Evolutionary conservation across 257 asterid genomes (phyloP).

Genomic region (Nicotiana undulata): DNA sequence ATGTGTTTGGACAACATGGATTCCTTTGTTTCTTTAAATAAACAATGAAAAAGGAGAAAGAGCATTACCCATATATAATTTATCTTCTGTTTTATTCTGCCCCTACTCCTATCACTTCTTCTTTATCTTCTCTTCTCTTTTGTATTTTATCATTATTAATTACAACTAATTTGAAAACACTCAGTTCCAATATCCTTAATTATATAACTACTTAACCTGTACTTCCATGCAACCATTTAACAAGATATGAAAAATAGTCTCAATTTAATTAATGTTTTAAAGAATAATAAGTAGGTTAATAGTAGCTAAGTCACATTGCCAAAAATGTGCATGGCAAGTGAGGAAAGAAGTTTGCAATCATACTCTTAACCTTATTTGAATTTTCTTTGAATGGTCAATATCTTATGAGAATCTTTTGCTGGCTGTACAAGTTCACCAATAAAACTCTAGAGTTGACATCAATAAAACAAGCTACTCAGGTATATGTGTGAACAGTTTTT

Average conservation of each 20-base stretch:
- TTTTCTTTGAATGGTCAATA: constrained; percentile 67
- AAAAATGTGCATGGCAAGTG: constrained; percentile 54
- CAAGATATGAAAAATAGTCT: not conserved
- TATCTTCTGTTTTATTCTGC: not conserved
- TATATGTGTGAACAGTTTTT: not conserved
- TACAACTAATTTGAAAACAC: not conserved
- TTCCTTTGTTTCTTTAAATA: constrained; percentile 33
- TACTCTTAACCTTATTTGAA: constrained; percentile 44
- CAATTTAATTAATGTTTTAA: not conserved
- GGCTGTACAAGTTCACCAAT: constrained; percentile 36
- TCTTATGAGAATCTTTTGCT: constrained; percentile 68
- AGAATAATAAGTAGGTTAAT: not conserved
- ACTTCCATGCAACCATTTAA: not conserved
- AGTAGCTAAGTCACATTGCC: constrained; percentile 29
- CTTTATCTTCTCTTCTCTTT: not conserved
- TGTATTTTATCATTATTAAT: not conserved
- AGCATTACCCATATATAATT: not conserved
- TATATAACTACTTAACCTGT: too few relatives aligned
- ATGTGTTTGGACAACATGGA: constrained; percentile 93
- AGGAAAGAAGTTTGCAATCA: constrained; percentile 19
- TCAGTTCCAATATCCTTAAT: not conserved
- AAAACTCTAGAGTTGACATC: constrained; percentile 27
- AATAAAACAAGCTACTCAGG: constrained; percentile 20
- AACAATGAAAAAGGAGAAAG: not conserved
- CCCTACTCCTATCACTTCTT: not conserved